Evolutionary conservation across 352 stramenopile genomes (phyloP).

Genomic region (Phytophthora syringae): DNA sequence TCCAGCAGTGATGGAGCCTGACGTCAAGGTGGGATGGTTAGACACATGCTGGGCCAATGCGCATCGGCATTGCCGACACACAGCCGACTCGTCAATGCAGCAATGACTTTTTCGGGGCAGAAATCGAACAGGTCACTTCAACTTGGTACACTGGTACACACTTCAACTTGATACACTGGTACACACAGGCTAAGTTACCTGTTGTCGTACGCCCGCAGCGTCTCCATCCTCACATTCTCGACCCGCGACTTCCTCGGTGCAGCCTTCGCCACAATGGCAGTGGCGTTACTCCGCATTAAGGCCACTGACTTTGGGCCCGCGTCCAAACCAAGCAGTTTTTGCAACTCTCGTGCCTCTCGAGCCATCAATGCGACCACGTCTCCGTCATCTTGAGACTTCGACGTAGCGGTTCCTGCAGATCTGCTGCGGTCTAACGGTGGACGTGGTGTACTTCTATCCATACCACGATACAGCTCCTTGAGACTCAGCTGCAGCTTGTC

Average conservation of each 20-base stretch:
- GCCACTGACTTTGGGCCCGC: neutral
- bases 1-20: too few relatives aligned
- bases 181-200: neutral
- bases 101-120: too few relatives aligned
- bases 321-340: neutral
- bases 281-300: neutral
- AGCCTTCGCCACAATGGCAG: too few relatives aligned
- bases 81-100: too few relatives aligned
- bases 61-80: too few relatives aligned
- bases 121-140: too few relatives aligned
- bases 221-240: neutral
- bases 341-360: slow-evolving; percentile 24
- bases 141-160: too few relatives aligned
- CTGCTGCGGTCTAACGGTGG: neutral
- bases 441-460: neutral
- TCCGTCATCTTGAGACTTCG: slow-evolving; percentile 7
- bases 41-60: too few relatives aligned
- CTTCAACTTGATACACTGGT: too few relatives aligned
- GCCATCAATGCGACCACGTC: slow-evolving; percentile 23
- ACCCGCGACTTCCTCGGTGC: too few relatives aligned
- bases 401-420: neutral
- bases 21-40: too few relatives aligned
- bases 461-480: slow-evolving; percentile 11
- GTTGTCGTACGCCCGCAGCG: neutral
- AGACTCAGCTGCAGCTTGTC: slow-evolving; percentile 25